Base-by-base conservation (phyloP, 768 basidiomycete genomes). In the Pleurotus eryngii region DNA sequence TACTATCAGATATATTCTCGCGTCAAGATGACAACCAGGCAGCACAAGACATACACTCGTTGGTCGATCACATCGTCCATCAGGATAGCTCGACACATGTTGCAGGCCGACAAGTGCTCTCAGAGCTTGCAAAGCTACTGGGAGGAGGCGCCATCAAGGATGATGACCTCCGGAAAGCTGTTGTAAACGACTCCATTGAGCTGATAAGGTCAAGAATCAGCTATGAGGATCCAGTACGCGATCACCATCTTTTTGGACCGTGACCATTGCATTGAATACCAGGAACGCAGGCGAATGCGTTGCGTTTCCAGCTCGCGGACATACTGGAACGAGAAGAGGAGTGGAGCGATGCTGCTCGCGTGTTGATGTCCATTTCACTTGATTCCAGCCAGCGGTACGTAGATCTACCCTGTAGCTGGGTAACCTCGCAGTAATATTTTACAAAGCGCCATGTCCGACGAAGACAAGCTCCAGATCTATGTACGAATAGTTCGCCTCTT, bases 401-500 rank as follows among this genome's bases (percentile, higher is more conserved):
- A 5, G 15, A 22, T 26, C 43, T 14, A 30, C 12, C 30, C 46
- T 27, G 9, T 14, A 14, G 12, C 43, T 27, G 48, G n/a, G 11
- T n/a, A 35, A 2, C 26, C 20, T 27, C 8, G 27, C n/a, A 37
- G 11, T 46, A n/a, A 49, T 46, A 45, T 6, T 14, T 43, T 57
- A 59, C 58, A 26, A 63, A 89, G 87, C 38, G 73, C 84, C 12
- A 77, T 87, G 27, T 74, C 84, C 4, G 94, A 97, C 70, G 82
- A 85, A 59, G 93, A 96, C 53, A 97, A 94, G 70, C 82, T 99
- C 38, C 82, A 83, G 24, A 81, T 96, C 38, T 97, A 98, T 68
- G 86, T 98, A 58, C 89, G 95, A 57, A 96, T 98, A 61, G 92
- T 98, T 53, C 87, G 97, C 15, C 80, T 98, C 4, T 81, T 97